Conservation (phyloP, 768 basidiomycete genomes). For the Chalciporus pseudorubinellus region DNA sequence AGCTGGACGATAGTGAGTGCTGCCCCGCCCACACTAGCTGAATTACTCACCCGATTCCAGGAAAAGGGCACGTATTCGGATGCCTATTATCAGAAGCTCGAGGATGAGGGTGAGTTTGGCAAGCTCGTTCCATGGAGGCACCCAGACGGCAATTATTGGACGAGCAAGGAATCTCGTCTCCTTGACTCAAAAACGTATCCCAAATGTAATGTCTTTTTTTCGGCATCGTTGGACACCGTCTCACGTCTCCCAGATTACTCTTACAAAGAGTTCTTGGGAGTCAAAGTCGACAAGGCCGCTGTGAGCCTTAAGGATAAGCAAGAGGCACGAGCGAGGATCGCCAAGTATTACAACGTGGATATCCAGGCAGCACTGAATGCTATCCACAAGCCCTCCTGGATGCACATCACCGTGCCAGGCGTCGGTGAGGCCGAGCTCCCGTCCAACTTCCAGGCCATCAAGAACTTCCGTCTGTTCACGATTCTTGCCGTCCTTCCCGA, state of each 20-base stretch:
- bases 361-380: conserved; percentile 10
- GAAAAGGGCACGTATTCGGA: conserved; percentile 19
- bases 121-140: conserved; percentile 24
- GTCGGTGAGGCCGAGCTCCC: conserved; percentile 10
- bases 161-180: conserved; percentile 23
- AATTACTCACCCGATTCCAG: conserved; percentile 2
- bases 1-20: conserved; percentile 24
- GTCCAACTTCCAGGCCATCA: conserved; percentile 13
- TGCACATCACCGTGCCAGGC: conserved; percentile 17
- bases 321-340: conserved; percentile 19
- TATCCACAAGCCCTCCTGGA: conserved; percentile 9
- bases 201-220: conserved; percentile 15
- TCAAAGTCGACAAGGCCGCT: conserved; percentile 25
- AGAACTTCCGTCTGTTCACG: conserved; percentile 25
- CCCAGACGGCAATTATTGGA: conserved; percentile 25
- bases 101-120: conserved; percentile 18
- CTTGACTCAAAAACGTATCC: conserved; percentile 16
- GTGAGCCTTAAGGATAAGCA: conserved; percentile 13
- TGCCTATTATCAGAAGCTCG: conserved; percentile 23
- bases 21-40: background rate
- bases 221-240: background rate
- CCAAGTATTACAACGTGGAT: conserved; percentile 25
- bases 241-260: conserved; percentile 24
- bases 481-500: conserved; percentile 26
- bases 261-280: conserved; percentile 24